Percentiles rank a stretch among this genome's conserved stretches.
Conservation (phyloP, 2,329 filamentous ascomycete genomes). For the Fusarium multiceps region DNA sequence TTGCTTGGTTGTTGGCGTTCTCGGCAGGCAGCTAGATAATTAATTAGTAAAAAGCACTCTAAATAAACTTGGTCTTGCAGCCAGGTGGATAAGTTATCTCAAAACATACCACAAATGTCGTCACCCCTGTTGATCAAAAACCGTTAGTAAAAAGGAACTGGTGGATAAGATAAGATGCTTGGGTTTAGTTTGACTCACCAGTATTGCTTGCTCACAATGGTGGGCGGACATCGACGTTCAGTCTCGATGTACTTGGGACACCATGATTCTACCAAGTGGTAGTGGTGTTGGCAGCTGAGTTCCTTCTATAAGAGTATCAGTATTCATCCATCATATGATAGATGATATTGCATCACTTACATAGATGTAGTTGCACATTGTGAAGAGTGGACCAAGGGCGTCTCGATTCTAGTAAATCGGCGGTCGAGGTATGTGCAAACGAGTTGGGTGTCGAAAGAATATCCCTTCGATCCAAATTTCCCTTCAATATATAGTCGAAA, state of each 20-base stretch:
- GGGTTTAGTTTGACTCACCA: constrained; percentile 50
- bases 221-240: constrained; percentile 56
- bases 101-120: constrained; percentile 58
- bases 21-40: constrained; percentile 51
- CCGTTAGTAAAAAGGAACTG: constrained; percentile 40
- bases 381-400: constrained; percentile 26
- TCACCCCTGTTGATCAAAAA: constrained; percentile 51
- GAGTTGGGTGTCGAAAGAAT: neutral
- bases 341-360: constrained; percentile 46
- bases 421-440: neutral
- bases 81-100: constrained; percentile 10
- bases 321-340: neutral
- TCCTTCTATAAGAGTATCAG: constrained; percentile 55
- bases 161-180: neutral
- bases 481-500: neutral
- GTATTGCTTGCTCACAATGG: constrained; percentile 59
- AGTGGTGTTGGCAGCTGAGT: constrained; percentile 63
- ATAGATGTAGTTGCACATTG: constrained; percentile 65
- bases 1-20: constrained; percentile 55
- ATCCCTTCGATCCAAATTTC: neutral
- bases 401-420: constrained; percentile 13
- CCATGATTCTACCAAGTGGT: constrained; percentile 61
- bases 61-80: neutral
- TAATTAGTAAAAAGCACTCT: constrained; percentile 37
- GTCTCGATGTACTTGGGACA: constrained; percentile 59